Base-by-base conservation (phyloP, 116 monocot species). In the Trichopus zeylanicus region DNA sequence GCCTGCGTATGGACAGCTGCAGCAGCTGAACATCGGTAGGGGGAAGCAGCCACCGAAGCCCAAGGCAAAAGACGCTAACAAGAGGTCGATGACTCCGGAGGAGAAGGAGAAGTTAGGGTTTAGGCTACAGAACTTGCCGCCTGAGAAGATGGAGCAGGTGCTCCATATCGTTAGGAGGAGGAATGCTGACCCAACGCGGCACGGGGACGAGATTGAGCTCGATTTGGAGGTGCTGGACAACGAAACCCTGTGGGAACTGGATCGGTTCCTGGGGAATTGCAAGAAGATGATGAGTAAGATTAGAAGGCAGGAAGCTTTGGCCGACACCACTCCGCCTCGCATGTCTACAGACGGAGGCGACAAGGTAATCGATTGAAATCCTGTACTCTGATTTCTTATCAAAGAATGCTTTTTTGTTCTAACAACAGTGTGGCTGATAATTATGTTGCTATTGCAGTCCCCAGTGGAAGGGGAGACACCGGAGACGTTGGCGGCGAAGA, bases 241-340 rank as follows among this genome's bases (percentile, higher is more conserved):
- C 1, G 91, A 91, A 38, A 98, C 97, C 0, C 84, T 98, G 3
- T 98, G 97, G 97, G 91, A 87, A 61, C 74, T 95, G 0, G 84
- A 95, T 56, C 73, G 82, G 4, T 91, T 85, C 54, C 65, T 97
- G 4, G 30, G 28, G 64, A 84, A 84, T 52, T 86, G 71, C 55
- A 80, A 73, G 73, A 86, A 84, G 76, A 39, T 32, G 26, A 60
- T 74, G 66, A 78, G 48, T 79, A 94, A 81, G 69, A 71, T 71
- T 21, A 73, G 35, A 75, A 73, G 73, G 63, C 65, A 51, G 68
- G 82, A 80, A 33, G 73, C 67, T 0, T 56, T 65, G 19, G 46
- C 63, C 16, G 61, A 51, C 30, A 18, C 2, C 10, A 18, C 9
- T 26, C 27, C 46, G 18, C 27, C 57, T 20, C 7, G 33, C n/a